Evolutionary conservation across 2,329 filamentous ascomycete species (phyloP), one percentile per base, ranked within the genome.

Genomic region (Stagonosporopsis tanaceti): DNA sequence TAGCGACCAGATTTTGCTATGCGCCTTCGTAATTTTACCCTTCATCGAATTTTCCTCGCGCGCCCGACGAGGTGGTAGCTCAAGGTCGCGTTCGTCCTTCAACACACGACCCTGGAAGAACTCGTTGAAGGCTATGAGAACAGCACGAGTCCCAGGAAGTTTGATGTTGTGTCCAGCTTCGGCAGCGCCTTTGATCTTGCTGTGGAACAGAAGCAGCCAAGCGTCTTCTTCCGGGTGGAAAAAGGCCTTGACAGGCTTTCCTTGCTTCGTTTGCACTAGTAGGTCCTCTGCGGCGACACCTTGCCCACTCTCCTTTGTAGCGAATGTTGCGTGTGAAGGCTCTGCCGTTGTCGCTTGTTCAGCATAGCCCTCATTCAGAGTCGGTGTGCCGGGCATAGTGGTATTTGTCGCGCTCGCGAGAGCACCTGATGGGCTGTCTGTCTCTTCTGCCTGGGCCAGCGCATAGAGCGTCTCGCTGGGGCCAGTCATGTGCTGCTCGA

Each of bases 161-260:
- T 39, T 39, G 37, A 39, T 20, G 37, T 39, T 39, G 11, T 22
- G 37, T 20, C 57, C 62, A 2, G 35, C 27, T 25, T 61, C 37
- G 15, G 60, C 48, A 1, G 30, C 50, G 0, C 14, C 35, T 2
- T 59, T 59, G 3, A 64, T n/a, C 20, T 65, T 67, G 2, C 41
- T 22, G 35, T 60, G 53, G 32, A 59, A 59, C 0, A 68, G 50
- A 1, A 51, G 27, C 3, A 68, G 20, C 63, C 63, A 66, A 1
- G 63, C 56, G 4, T 62, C 54, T 46, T 68, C 64, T 6, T 54
- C 42, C 5, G 54, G 48, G 6, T 47, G 53, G 27, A 47, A 66
- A 11, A n/a, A 27, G 9, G 27, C 15, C 17, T 32, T 40, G 6
- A 22, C 17, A 12, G 8, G 27, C 15, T 44, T 42, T 2, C 12